Conservation (phyloP, 1,139 yeast genomes). For the Candida sp. region DNA sequence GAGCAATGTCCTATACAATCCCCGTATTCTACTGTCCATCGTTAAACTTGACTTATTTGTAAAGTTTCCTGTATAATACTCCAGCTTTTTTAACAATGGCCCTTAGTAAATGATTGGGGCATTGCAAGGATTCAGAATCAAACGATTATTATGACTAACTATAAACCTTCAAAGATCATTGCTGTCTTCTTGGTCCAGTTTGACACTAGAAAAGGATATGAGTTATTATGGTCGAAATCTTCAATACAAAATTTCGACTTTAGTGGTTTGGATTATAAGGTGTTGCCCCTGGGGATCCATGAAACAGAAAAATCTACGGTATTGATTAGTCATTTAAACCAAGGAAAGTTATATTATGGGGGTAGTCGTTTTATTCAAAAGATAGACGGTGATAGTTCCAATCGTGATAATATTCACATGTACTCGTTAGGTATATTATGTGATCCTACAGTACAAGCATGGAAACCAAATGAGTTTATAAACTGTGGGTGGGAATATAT, state of each 20-base stretch:
- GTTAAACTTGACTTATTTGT: not conserved
- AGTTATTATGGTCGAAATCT: slow-evolving; percentile 50
- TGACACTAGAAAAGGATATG: slow-evolving; percentile 62
- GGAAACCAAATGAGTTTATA: slow-evolving; percentile 55
- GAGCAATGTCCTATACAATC: slow-evolving; percentile 25
- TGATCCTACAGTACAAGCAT: slow-evolving; percentile 32
- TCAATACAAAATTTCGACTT: slow-evolving; percentile 18
- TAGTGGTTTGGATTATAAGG: slow-evolving; percentile 61
- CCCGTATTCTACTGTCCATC: slow-evolving; percentile 32
- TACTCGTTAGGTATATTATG: slow-evolving; percentile 64
- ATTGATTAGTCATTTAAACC: slow-evolving; percentile 26
- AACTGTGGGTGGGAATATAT: slow-evolving; percentile 56
- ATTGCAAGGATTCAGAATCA: no score
- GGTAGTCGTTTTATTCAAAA: slow-evolving; percentile 31
- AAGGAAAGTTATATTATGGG: slow-evolving; percentile 33
- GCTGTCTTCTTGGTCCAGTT: slow-evolving; percentile 62
- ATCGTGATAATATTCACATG: slow-evolving; percentile 58
- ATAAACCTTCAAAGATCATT: slow-evolving; percentile 28
- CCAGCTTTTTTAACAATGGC: not conserved
- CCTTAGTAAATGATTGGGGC: no score
- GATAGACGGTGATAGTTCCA: slow-evolving; percentile 17
- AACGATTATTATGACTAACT: slow-evolving; percentile 1
- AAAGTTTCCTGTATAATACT: not conserved
- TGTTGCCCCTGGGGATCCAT: slow-evolving; percentile 86
- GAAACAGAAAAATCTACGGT: slow-evolving; percentile 48